Evolutionary conservation across 2,329 filamentous ascomycete genomes (phyloP), one percentile per base, ranked within the genome.

Genomic region (Leptoxyphium fumago): DNA sequence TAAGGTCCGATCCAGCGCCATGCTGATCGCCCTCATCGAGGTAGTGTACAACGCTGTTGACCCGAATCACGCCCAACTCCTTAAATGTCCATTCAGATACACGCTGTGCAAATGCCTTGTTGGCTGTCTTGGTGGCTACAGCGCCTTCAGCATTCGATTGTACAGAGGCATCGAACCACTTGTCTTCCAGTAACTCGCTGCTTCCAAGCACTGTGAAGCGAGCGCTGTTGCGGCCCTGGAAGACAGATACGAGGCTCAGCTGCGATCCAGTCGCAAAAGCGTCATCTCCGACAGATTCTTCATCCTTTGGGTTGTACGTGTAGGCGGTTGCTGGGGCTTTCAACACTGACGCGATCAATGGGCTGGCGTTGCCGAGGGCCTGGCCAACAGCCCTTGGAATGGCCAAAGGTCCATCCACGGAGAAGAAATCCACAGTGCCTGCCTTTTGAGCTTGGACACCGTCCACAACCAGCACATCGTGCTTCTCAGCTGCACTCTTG

Each of bases 61-160:
- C 84, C 55, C 83, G 82, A 54, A 98, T 63, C 10, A 98, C 85
- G 54, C 91, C 91, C 44, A 81, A 76, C 70, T 98, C 91, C 67
- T 94, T 80, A 72, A 98, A 98, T 0, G 88, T 78, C 91, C 91
- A 98, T n/a, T 77, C 82, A n/a, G 83, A 80, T 45, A 98, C 64
- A 57, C 82, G 78, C 65, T 82, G 81, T 15, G 84, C 83, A 58
- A 98, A 96, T 44, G 84, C 84, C 55, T 78, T 75, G 68, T 98
- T 98, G 53, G 74, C 75, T 10, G 84, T 82, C 61, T 75, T 74
- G 38, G 73, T 68, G 48, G 73, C 67, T 58, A 77, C 78, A 45
- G 69, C 70, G 39, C 58, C 62, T 40, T 66, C 57, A 39, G 55
- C 61, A 10, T 68, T 61, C 7, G 67, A 64, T 64, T 81, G 74